A percentile compares a stretch with the other conserved stretches of the same genome.
Evolutionary conservation across 2,329 filamentous ascomycete genomes (phyloP).

Genomic region (Cryphonectria naterciae): DNA sequence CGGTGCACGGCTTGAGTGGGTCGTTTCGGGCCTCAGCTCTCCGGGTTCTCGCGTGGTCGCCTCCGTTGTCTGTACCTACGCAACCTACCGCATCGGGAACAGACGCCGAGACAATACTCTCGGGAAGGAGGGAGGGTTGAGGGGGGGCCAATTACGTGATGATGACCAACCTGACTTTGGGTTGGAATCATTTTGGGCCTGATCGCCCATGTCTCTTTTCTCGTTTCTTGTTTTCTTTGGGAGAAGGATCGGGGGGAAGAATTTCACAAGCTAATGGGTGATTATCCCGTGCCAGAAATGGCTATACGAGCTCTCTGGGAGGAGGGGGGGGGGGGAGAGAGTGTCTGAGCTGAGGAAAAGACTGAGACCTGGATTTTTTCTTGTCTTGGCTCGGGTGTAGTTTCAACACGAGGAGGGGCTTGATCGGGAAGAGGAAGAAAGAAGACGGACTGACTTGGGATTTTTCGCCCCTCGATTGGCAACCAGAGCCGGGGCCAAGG

Average conservation of each 20-base stretch:
- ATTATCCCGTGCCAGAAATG: not conserved
- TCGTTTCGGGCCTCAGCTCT: not conserved
- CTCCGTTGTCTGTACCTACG: conserved; percentile 1
- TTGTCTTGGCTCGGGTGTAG: not conserved
- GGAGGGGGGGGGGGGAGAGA: too few species aligned
- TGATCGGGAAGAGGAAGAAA: not conserved
- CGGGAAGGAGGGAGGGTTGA: not conserved
- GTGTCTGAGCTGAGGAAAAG: not conserved
- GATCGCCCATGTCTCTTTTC: not conserved
- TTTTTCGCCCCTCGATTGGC: not conserved
- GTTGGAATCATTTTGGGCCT: not conserved
- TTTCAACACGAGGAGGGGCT: not conserved
- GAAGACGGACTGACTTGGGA: too few species aligned
- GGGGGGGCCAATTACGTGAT: conserved; percentile 3
- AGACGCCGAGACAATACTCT: conserved; percentile 7
- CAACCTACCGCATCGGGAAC: conserved; percentile 6
- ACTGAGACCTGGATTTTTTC: not conserved
- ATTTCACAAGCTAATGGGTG: not conserved
- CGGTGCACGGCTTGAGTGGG: not conserved
- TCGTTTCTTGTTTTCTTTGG: not conserved
- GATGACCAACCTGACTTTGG: conserved; percentile 1
- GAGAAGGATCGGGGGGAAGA: too few species aligned
- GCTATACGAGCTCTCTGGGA: not conserved
- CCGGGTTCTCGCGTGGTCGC: conserved; percentile 1
- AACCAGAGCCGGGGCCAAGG: not conserved